Base-by-base conservation (phyloP, 2,329 filamentous ascomycete genomes). In the Nannizzia gypsea region DNA sequence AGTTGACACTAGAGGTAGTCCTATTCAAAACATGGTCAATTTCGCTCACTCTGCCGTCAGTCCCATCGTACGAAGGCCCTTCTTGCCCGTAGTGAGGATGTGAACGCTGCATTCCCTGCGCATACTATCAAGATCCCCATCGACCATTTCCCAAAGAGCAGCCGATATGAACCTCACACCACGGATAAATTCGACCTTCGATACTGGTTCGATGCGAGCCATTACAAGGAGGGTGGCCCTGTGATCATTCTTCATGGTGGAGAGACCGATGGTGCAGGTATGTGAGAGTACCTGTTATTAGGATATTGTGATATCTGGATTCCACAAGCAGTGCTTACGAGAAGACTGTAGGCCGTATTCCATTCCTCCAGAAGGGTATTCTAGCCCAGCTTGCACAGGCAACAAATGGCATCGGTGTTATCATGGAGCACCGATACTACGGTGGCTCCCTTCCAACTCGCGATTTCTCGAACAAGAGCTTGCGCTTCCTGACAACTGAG, bases 381-480 rank as follows among this genome's bases (percentile, higher is more conserved):
- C 77, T 89, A 0, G 79, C 84, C 38, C 80, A 89, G 64, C 77
- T 95, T 17, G 81, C 86, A 2, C 76, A 85, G 65, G 86, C 86
- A 0, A 89, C 87, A 0, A 76, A 84, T 60, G 90, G 90, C 1
- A 74, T 95, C 26, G 89, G 85, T 2, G 86, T 95, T 1, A 81
- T 95, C 54, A 80, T 95, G 2, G 90, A 95, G 74, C 90, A 95
- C 68, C 83, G 90, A 31, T 95, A 95, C 77, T 95, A 95, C 68
- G 90, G 90, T 60, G 79, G 78, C 11, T 91, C 87, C 69, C 84
- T 86, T 59, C 89, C 89, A 0, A 81, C 82, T 0, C 70, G 78
- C 0, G 80, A 91, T 67, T 77, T 92, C 20, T 80, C 80, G 0
- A 85, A 83, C 0, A 75, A 87, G 68, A 91, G 82, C 66, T 74